A percentile compares a stretch with the other conserved stretches of the same genome.
phyloP scores from a whole-genome alignment of 2,329 filamentous ascomycete species.

The Epichloe bromicola region DNA sequence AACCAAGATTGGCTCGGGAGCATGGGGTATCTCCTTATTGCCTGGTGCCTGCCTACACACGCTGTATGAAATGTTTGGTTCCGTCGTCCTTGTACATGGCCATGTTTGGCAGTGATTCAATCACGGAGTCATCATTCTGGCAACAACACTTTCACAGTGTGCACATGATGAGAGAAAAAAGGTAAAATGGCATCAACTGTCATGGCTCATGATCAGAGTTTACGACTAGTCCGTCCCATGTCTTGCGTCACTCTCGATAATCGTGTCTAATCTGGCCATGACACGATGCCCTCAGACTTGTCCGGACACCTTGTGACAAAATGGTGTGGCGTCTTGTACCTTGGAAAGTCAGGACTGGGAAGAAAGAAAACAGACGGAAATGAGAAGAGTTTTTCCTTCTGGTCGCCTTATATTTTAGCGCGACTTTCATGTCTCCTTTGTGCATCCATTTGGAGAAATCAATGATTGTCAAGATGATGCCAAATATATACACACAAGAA shows the following conservation, averaged over 20 bases:
- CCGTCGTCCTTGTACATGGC: too few species aligned
- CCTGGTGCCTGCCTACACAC: too few species aligned
- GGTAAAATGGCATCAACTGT: constrained; percentile 2
- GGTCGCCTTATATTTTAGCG: neutral
- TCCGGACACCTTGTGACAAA: neutral
- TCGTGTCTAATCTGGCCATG: neutral
- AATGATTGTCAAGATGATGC: constrained; percentile 4
- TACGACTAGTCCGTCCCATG: neutral
- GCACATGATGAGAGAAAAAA: neutral
- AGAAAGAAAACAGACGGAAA: neutral
- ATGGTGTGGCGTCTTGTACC: neutral
- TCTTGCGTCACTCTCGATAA: neutral
- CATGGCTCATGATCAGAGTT: constrained; percentile 3
- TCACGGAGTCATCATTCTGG: neutral
- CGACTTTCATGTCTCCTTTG: neutral
- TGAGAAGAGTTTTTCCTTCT: neutral
- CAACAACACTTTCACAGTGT: neutral
- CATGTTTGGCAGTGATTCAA: too few species aligned
- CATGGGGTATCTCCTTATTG: neutral
- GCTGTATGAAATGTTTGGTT: too few species aligned
- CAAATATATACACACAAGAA: constrained; percentile 21
- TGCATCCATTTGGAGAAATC: neutral
- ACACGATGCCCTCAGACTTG: neutral
- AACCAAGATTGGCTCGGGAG: neutral
- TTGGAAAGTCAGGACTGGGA: neutral